Conservation (phyloP, 2,329 filamentous ascomycete species). For the Magnaporthiopsis rhizophila region DNA sequence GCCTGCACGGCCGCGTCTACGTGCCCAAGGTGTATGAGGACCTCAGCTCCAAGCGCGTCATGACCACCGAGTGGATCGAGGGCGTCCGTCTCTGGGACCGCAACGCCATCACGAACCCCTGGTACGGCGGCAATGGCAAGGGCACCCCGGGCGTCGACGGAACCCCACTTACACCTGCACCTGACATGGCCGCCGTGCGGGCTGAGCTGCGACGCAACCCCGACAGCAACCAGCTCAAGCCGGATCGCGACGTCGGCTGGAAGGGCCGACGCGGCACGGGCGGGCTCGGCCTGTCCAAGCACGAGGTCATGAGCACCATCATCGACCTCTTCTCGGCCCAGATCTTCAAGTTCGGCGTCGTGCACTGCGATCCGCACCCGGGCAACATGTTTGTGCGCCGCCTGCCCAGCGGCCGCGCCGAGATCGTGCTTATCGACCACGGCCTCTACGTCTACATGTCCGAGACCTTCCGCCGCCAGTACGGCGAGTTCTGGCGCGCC, state of each 20-base stretch:
- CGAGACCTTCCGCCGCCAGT: conserved; percentile 75
- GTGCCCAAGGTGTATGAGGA: conserved; percentile 80
- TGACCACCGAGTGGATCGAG: conserved; percentile 98
- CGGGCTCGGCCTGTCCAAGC: conserved; percentile 73
- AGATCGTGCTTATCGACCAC: conserved; percentile 94
- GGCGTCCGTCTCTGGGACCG: conserved; percentile 91
- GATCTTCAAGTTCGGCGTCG: conserved; percentile 93
- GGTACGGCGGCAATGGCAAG: conserved; percentile 68
- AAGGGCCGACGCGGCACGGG: conserved; percentile 63
- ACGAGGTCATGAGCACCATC: conserved; percentile 93
- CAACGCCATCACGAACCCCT: conserved; percentile 64
- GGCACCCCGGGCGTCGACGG: conserved; percentile 75
- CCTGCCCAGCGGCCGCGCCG: conserved; percentile 69
- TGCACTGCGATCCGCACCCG: conserved; percentile 95
- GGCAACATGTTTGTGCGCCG: conserved; percentile 96
- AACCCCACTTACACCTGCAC: conserved; percentile 41
- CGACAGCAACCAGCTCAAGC: conserved; percentile 53
- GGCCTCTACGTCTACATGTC: conserved; percentile 92
- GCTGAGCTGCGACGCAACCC: conserved; percentile 42
- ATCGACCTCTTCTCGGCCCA: conserved; percentile 94
- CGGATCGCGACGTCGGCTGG: conserved; percentile 69
- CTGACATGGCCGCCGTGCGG: conserved; percentile 39
- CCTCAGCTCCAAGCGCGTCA: conserved; percentile 71
- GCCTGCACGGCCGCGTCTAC: conserved; percentile 74
- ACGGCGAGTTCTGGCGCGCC: conserved; percentile 86